Conservation (phyloP, 1,284 basidiomycete species). For the Agroathelia rolfsii region DNA sequence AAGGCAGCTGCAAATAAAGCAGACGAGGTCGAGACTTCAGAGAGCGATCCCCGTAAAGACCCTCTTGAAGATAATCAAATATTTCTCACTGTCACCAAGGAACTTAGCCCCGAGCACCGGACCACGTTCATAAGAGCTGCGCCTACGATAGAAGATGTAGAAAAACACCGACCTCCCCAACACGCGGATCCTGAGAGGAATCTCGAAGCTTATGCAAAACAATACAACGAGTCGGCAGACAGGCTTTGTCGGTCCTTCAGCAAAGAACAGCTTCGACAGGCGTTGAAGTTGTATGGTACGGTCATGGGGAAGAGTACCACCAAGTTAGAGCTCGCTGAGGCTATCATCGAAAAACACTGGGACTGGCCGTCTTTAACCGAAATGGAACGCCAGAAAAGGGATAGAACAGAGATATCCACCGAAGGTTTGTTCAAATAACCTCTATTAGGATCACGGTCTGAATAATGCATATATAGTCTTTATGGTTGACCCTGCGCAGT, state of each 20-base stretch:
- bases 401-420: conserved; percentile 40
- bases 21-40: too few species aligned
- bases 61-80: too few species aligned
- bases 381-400: conserved; percentile 37
- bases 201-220: conserved; percentile 38
- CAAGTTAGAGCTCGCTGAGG: conserved; percentile 41
- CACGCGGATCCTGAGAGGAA: conserved; percentile 27
- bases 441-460: conserved; percentile 5
- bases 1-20: too few species aligned
- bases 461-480: conserved; percentile 34
- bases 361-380: conserved; percentile 51
- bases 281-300: conserved; percentile 37
- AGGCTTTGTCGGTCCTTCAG: conserved; percentile 55
- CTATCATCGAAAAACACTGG: conserved; percentile 58
- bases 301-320: conserved; percentile 21
- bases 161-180: conserved; percentile 34
- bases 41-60: too few species aligned
- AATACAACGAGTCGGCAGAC: conserved; percentile 41
- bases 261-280: conserved; percentile 45
- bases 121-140: conserved; percentile 39
- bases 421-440: conserved; percentile 31
- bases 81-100: too few species aligned
- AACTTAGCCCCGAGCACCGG: too few species aligned
- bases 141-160: conserved; percentile 45
- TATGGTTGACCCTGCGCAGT: conserved; percentile 42